phyloP scores from a whole-genome alignment of 1,284 basidiomycete genomes.

The Sphaerobolus stellatus region DNA sequence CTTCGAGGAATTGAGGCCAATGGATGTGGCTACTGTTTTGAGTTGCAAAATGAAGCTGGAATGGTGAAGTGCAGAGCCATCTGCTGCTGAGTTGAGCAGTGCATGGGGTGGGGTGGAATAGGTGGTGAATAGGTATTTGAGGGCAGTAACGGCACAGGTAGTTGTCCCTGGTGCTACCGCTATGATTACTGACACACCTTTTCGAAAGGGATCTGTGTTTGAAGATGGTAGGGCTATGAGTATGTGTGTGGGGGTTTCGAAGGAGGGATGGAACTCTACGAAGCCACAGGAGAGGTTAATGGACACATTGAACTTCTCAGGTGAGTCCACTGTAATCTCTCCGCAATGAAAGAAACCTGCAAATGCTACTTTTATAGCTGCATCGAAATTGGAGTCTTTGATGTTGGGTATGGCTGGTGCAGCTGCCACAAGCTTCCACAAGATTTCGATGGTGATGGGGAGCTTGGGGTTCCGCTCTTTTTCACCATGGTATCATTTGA shows the following conservation, averaged over 20 bases:
- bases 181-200: slow-evolving; percentile 5
- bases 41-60: background rate
- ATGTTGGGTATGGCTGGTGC: background rate
- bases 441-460: slow-evolving; percentile 17
- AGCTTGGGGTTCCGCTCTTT: background rate
- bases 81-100: too few species aligned
- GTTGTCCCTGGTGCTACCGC: background rate
- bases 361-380: slow-evolving; percentile 11
- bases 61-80: background rate
- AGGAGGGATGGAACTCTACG: background rate
- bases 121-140: background rate
- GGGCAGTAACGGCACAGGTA: background rate
- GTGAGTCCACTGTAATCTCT: slow-evolving; percentile 9
- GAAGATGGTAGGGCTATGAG: slow-evolving; percentile 5
- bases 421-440: background rate
- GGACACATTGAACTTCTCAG: background rate
- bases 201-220: slow-evolving; percentile 16
- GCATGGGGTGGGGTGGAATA: background rate
- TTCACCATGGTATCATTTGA: slow-evolving; percentile 8
- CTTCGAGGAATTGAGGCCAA: background rate
- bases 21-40: background rate
- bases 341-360: slow-evolving; percentile 6
- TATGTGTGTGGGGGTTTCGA: background rate
- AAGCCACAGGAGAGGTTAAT: background rate
- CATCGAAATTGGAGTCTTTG: background rate